A percentile compares a stretch with the other conserved stretches of the same genome.
Evolutionary conservation across 2,329 filamentous ascomycete species (phyloP).

Genomic region (Ceratocystis cubensis): DNA sequence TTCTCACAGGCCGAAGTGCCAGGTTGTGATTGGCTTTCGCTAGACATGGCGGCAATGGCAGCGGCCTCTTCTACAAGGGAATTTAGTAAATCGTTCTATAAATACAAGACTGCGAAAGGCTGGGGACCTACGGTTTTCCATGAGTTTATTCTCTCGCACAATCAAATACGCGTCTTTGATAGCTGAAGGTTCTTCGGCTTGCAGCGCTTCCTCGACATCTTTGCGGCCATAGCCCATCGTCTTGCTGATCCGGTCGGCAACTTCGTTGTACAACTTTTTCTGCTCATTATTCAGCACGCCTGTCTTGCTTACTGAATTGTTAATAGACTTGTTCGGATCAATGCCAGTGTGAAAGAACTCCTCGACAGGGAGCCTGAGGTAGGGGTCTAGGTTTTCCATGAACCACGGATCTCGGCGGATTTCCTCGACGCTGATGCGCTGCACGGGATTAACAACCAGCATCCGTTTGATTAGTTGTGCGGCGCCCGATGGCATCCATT

Average conservation of each 20-base stretch:
- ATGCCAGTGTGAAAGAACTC: constrained; percentile 92
- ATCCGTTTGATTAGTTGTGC: constrained; percentile 76
- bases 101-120: background rate
- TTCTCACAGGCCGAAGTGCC: background rate
- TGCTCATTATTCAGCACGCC: constrained; percentile 72
- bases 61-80: constrained; percentile 28
- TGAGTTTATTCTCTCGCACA: constrained; percentile 92
- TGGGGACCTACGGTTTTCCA: constrained; percentile 72
- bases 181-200: constrained; percentile 83
- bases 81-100: constrained; percentile 24
- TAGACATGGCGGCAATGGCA: constrained; percentile 24
- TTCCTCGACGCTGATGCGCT: constrained; percentile 85
- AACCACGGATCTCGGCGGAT: constrained; percentile 95
- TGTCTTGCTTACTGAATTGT: constrained; percentile 69
- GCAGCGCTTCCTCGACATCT: constrained; percentile 88
- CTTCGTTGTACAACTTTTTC: constrained; percentile 80
- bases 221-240: constrained; percentile 95
- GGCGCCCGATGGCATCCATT: constrained; percentile 79
- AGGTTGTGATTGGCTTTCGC: background rate
- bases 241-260: constrained; percentile 90
- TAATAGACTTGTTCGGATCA: constrained; percentile 82
- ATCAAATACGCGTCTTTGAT: constrained; percentile 99
- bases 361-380: constrained; percentile 75
- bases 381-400: constrained; percentile 68
- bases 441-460: constrained; percentile 89